Base-by-base conservation (phyloP, 805 yeast genomes). In the Zygosaccharomyces kombuchaensis region DNA sequence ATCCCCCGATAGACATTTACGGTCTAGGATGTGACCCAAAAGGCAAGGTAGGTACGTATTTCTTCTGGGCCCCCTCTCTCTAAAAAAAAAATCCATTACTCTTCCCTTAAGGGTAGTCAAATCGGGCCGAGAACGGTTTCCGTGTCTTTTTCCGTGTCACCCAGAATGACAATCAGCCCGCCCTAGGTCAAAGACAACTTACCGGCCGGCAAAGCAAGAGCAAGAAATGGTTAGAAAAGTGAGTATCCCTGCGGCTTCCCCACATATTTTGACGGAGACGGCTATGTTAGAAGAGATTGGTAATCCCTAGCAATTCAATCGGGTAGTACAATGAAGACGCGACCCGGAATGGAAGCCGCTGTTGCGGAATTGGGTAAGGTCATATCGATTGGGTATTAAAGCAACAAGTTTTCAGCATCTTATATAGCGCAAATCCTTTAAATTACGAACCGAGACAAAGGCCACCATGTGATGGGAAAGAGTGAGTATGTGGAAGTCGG, bases 61-160 rank as follows among this genome's bases (percentile, higher is more conserved):
- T 7, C 32, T 29, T 29, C 32, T 27, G 41, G 31, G 17, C 29
- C 8, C 12, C 12, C 40, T 22, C 13, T 16, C 9, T 37, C n/a
- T 25, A 22, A 23, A 25, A 14, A 21, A 37, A 35, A 27, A n/a
- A 38, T 23, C 22, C 34, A 38, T 27, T 13, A 38, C 9, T 23
- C 14, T 27, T 16, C 41, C 31, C 32, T 30, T 25, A 27, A 12
- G 31, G 41, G 41, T 14, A 38, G 16, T 27, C 14, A 30, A 19
- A 38, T 12, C 27, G 41, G 34, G 41, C 31, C 41, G 41, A 38
- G 41, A 38, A 38, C 31, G 29, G 41, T 27, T 13, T n/a, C 32
- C n/a, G 16, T 29, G 16, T 29, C 32, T 13, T 6, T 29, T 29
- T 38, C 17, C 22, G 34, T 38, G 21, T 25, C 41, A 23, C 26